Base-by-base conservation (phyloP, 2,329 filamentous ascomycete genomes). In the Colletotrichum lindemuthianum region DNA sequence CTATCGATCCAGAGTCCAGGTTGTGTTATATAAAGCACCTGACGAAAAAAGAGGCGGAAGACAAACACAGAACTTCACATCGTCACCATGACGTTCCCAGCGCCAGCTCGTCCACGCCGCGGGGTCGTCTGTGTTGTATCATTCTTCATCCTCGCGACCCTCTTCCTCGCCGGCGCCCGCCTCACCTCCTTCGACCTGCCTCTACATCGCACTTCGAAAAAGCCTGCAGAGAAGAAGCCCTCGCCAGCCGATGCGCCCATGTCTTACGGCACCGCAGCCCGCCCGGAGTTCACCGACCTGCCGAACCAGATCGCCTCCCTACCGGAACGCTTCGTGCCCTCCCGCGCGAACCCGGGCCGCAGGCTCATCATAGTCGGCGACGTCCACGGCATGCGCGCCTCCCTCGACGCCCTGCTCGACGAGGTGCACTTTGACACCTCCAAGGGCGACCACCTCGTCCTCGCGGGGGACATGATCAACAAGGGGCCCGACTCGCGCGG, bases 281-380 rank as follows among this genome's bases (percentile, higher is more conserved):
- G 79, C 24, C 81, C 81, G 32, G 69, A 68, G 8, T 73, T 82
- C 68, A 71, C 74, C 39, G 72, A 71, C 37, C 36, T 72, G 59
- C 53, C 68, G 48, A 37, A 66, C 15, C 56, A 69, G 51, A 60
- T 67, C 50, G 52, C 60, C 52, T 66, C 67, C 13, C 68, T 81
- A 8, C 74, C 77, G 10, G 58, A 66, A 9, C 55, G 72, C 43
- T 58, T 73, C 49, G 64, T 78, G 15, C 73, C 76, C 3, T 79
- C 78, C 4, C 49, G 70, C 33, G 61, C 74, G 16, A 78, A 80
- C 41, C 71, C 79, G 24, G 47, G 58, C 58, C 87, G 85, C 58
- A 83, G 93, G 15, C 80, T 99, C 32, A 81, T 98, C 39, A 83
- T 98, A 66, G 83, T 98, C 39, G 95, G 96, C 59, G 96, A 99